phyloP scores from a whole-genome alignment of 805 yeast species.

The Wickerhamiella cacticola region DNA sequence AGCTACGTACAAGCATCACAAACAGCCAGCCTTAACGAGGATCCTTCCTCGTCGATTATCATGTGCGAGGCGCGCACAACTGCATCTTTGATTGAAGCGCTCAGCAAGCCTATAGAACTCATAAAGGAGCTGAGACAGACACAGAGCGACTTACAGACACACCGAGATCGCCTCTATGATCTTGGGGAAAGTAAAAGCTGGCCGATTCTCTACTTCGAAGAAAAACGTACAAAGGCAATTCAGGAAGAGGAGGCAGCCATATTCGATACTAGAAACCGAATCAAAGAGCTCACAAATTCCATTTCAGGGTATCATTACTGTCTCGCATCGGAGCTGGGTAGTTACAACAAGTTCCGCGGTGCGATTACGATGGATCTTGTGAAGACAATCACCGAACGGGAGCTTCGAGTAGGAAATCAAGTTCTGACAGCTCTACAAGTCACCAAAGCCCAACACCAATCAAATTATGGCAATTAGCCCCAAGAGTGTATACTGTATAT shows the following conservation, averaged over 20 bases:
- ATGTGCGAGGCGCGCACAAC: slow-evolving; percentile 15
- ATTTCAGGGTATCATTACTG: slow-evolving; percentile 28
- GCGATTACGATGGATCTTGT: slow-evolving; percentile 24
- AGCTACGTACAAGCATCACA: slow-evolving; percentile 3
- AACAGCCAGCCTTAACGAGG: not conserved
- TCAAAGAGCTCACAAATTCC: slow-evolving; percentile 25
- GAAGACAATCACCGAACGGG: slow-evolving; percentile 10
- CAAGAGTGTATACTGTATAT: not conserved
- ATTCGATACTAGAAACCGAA: slow-evolving; percentile 23
- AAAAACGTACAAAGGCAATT: slow-evolving; percentile 27
- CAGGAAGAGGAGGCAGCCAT: slow-evolving; percentile 25
- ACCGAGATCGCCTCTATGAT: slow-evolving; percentile 21
- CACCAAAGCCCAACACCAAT: not conserved
- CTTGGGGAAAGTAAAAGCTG: slow-evolving; percentile 24
- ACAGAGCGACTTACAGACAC: slow-evolving; percentile 18
- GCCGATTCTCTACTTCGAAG: slow-evolving; percentile 28
- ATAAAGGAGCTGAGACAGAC: slow-evolving; percentile 23
- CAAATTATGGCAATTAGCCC: not conserved
- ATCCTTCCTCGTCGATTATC: not conserved
- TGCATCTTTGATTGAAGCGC: slow-evolving; percentile 22
- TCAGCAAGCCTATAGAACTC: slow-evolving; percentile 24
- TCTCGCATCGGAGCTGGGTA: slow-evolving; percentile 31
- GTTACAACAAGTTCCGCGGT: slow-evolving; percentile 29
- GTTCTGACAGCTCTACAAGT: not conserved
- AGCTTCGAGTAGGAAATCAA: not conserved